phyloP scores from a whole-genome alignment of 768 basidiomycete species.

The Auriculariales sp. region DNA sequence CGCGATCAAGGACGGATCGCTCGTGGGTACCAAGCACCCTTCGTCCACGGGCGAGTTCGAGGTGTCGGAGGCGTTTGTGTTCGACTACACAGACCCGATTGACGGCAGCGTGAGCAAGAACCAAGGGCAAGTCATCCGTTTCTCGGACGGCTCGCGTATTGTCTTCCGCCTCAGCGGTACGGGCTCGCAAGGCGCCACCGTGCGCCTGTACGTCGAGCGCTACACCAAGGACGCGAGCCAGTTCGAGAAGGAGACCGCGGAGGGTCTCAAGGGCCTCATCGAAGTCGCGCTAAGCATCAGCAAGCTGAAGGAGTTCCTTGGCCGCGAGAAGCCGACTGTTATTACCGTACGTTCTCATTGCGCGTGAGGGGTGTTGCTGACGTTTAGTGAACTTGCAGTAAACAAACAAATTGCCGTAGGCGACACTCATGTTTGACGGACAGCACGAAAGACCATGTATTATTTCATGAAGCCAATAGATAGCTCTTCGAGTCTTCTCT shows the following conservation, averaged over 20 bases:
- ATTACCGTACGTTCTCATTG: conserved; percentile 69
- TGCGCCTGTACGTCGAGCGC: conserved; percentile 90
- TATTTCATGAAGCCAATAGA: no score
- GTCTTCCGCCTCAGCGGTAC: conserved; percentile 95
- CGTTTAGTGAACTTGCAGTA: no score
- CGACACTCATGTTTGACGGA: no score
- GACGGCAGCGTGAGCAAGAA: conserved; percentile 86
- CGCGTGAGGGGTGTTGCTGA: no score
- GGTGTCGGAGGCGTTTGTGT: conserved; percentile 67
- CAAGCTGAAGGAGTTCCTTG: conserved; percentile 75
- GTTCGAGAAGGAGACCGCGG: conserved; percentile 43
- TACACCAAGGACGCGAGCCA: conserved; percentile 46
- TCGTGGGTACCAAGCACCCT: conserved; percentile 51
- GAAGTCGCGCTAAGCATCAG: conserved; percentile 82
- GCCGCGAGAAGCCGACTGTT: conserved; percentile 84
- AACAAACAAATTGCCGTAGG: no score
- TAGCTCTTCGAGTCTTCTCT: no score
- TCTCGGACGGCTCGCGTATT: conserved; percentile 83
- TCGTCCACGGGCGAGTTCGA: conserved; percentile 62
- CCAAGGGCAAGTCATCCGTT: conserved; percentile 88
- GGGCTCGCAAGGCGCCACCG: conserved; percentile 90
- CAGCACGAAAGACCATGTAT: no score
- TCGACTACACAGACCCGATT: conserved; percentile 98
- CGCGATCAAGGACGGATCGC: conserved; percentile 49
- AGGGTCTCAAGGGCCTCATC: conserved; percentile 88